These are phyloP conservation scores for Podospora sp. DNA, from an alignment of 495 filamentous ascomycete genomes.

Conservation along the genomic window DNA sequence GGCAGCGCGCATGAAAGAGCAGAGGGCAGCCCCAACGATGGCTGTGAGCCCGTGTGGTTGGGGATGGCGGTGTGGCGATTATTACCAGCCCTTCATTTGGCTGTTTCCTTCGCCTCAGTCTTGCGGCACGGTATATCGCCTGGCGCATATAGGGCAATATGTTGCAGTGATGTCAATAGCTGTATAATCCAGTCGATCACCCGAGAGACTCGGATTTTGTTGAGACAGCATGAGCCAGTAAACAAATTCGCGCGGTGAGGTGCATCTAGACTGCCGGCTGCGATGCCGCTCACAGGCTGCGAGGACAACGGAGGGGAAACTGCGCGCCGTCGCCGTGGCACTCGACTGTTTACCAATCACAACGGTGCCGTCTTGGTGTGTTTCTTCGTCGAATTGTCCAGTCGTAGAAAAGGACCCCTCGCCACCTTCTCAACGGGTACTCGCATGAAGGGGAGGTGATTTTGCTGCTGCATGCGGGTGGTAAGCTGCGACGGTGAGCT, in stretches of 20 bases:
- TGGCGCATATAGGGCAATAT: not conserved
- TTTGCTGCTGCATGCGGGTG: conserved; percentile 37
- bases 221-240: not conserved
- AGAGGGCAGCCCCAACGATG: not conserved
- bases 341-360: conserved; percentile 16
- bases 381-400: conserved; percentile 16
- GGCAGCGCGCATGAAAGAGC: conserved; percentile 6
- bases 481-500: not conserved
- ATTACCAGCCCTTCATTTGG: conserved; percentile 9
- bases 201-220: conserved; percentile 6
- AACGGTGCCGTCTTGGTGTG: conserved; percentile 7
- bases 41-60: not conserved
- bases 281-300: conserved; percentile 7
- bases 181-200: conserved; percentile 14
- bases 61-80: conserved; percentile 9
- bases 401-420: conserved; percentile 9
- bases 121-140: conserved; percentile 10
- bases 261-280: not conserved
- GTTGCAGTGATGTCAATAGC: conserved; percentile 10
- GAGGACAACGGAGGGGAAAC: not conserved
- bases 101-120: conserved; percentile 10
- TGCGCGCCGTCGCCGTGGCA: conserved; percentile 16
- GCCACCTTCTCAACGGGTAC: conserved; percentile 13
- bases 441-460: conserved; percentile 34
- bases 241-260: not conserved